Evolutionary conservation across 164 flowering plant genomes (phyloP), one percentile per base, ranked within the genome.

Genomic region (Litsea cubeba): DNA sequence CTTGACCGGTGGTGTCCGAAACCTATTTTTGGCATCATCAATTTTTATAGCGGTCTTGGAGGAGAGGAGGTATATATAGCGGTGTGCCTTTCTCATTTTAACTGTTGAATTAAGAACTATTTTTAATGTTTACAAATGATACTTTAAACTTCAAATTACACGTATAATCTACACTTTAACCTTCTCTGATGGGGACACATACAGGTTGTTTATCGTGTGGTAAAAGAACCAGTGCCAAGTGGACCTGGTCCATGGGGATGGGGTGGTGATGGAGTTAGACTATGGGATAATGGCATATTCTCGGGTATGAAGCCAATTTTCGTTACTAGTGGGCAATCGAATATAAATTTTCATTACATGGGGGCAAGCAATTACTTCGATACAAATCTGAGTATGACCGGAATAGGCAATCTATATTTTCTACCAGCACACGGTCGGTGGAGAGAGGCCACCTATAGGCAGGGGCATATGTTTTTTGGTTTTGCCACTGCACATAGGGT

Each of bases 181-280:
- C 6, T 5, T 32, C 7, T 32, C 40, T 32, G 7, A 32, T 32
- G 40, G 40, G 40, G 40, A 5, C 40, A 32, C 40, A 32, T 35
- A 1, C 81, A 87, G 92, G 82, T 81, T 65, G 76, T 74, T 12
- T 69, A 77, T 69, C 83, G 86, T 7, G 73, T 88, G 65, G 77
- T 88, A 14, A 91, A 89, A 73, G 91, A 91, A 78, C 88, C 91
- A 72, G 84, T 83, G 14, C 89, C 91, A 63, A 81, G 79, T 50
- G 92, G 86, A 30, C 82, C 89, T 0, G 92, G 95, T 1, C 95
- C 96, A 10, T 93, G 98, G 95, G 95, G 95, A 10, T 93, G 98
- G 95, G 95, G 95, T n/a, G 98, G 98, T 1, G 90, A 91, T 26
- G 90, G 93, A 76, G 96, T 94, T 12, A 79, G 75, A 63, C 82